These are phyloP conservation scores for Datura wrightii DNA, from an alignment of 257 asterid species.

Conservation along the genomic window DNA sequence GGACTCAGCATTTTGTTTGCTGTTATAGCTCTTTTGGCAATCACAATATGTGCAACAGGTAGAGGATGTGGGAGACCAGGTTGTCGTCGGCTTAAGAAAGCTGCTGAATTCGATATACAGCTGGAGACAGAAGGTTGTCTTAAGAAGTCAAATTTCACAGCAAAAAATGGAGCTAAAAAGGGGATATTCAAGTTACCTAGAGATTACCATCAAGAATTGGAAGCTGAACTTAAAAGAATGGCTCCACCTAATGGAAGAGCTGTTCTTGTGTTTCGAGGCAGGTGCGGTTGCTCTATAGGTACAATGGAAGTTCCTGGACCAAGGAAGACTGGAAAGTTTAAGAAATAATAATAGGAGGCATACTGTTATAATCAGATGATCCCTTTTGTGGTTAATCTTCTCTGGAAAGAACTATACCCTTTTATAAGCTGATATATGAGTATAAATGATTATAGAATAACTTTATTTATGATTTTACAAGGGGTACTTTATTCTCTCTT, in stretches of 20 bases:
- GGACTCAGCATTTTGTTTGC: conserved; percentile 72
- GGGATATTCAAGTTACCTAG: conserved; percentile 37
- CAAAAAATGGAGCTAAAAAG: conserved; percentile 28
- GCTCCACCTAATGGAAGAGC: conserved; percentile 66
- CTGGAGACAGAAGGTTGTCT: conserved; percentile 59
- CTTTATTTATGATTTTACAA: too few species aligned
- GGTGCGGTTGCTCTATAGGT: conserved; percentile 61
- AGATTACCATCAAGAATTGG: conserved; percentile 59
- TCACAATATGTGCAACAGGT: conserved; percentile 52
- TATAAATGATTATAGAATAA: not conserved
- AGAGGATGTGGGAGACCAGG: conserved; percentile 51
- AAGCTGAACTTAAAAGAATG: conserved; percentile 66
- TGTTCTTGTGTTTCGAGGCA: conserved; percentile 55
- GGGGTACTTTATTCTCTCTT: not conserved
- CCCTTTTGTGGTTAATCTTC: not conserved
- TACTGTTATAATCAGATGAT: not conserved
- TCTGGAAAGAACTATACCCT: not conserved
- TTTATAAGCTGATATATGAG: not conserved
- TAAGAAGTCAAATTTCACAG: conserved; percentile 39
- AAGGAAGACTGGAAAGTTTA: conserved; percentile 55
- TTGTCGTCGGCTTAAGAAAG: conserved; percentile 54
- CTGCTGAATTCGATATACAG: conserved; percentile 66
- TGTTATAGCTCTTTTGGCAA: conserved; percentile 60
- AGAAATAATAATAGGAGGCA: conserved; percentile 42
- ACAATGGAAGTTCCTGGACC: conserved; percentile 68